These are phyloP conservation scores for Retiboletus fuscus DNA, from an alignment of 1,284 basidiomycete species.

Conservation along the genomic window DNA sequence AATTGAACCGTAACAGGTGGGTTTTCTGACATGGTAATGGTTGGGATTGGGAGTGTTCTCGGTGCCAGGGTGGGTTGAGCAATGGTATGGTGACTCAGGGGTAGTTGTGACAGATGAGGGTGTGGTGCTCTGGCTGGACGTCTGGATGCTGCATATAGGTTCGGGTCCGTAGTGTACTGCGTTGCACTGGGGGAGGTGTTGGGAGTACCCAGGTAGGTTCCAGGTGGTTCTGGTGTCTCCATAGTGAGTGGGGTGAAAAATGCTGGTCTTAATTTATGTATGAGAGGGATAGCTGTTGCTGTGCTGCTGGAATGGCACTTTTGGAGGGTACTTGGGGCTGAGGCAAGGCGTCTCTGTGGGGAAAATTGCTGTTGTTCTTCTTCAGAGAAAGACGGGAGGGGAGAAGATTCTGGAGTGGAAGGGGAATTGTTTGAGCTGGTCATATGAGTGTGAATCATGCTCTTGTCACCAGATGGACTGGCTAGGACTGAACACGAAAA, in stretches of 20 bases:
- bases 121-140: too few relatives aligned
- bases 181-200: background rate
- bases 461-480: constrained; percentile 10
- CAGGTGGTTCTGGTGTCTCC: background rate
- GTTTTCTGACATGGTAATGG: too few relatives aligned
- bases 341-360: background rate
- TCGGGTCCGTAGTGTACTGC: too few relatives aligned
- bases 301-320: background rate
- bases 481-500: too few relatives aligned
- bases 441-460: background rate
- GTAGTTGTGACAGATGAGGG: too few relatives aligned
- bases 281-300: background rate
- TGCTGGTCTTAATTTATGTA: background rate
- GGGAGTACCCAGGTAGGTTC: background rate
- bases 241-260: background rate
- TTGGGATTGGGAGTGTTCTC: too few relatives aligned
- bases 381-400: background rate
- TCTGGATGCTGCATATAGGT: too few relatives aligned
- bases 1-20: too few relatives aligned
- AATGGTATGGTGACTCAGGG: too few relatives aligned
- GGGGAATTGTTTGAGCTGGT: background rate
- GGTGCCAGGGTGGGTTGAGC: too few relatives aligned
- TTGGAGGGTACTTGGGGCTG: background rate
- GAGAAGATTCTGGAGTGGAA: background rate
- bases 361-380: background rate